These are phyloP conservation scores for Backusella tuberculispora DNA, from an alignment of 192 early-diverging fungal species.

Conservation along the genomic window DNA sequence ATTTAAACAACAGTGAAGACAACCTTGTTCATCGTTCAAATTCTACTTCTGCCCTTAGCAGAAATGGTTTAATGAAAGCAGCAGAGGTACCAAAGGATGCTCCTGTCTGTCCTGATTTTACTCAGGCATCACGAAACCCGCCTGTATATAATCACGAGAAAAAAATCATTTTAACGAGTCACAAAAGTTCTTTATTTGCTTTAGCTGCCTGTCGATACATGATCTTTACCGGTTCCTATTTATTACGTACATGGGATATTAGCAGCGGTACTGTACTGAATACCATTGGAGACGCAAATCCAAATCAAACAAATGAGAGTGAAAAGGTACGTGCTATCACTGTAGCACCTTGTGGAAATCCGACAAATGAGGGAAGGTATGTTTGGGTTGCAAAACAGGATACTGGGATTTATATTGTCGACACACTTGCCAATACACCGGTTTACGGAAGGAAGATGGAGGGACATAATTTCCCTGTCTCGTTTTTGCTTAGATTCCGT, in stretches of 20 bases:
- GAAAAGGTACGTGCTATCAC: slow-evolving; percentile 38
- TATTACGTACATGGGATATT: slow-evolving; percentile 48
- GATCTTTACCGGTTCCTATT: slow-evolving; percentile 50
- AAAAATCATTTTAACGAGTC: slow-evolving; percentile 37
- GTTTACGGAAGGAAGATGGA: slow-evolving; percentile 44
- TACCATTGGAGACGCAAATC: slow-evolving; percentile 48
- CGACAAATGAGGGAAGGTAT: slow-evolving; percentile 61
- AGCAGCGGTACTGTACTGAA: slow-evolving; percentile 50
- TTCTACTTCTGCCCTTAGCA: neutral
- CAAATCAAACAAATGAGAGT: slow-evolving; percentile 46
- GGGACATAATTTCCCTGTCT: slow-evolving; percentile 52
- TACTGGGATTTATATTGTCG: slow-evolving; percentile 61
- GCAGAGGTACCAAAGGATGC: neutral
- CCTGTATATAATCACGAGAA: slow-evolving; percentile 53
- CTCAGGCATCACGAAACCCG: slow-evolving; percentile 58
- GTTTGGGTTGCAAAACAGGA: slow-evolving; percentile 69
- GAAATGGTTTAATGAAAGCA: neutral
- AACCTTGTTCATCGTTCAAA: neutral
- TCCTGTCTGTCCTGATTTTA: slow-evolving; percentile 50
- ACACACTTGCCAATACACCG: slow-evolving; percentile 38
- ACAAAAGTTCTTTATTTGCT: slow-evolving; percentile 47
- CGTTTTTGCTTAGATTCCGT: slow-evolving; percentile 57
- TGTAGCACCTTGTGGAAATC: slow-evolving; percentile 58
- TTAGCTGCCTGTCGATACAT: slow-evolving; percentile 57
- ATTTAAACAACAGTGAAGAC: neutral